Conservation (phyloP, 352 stramenopile species). For the Poterioochromonas sp. region DNA sequence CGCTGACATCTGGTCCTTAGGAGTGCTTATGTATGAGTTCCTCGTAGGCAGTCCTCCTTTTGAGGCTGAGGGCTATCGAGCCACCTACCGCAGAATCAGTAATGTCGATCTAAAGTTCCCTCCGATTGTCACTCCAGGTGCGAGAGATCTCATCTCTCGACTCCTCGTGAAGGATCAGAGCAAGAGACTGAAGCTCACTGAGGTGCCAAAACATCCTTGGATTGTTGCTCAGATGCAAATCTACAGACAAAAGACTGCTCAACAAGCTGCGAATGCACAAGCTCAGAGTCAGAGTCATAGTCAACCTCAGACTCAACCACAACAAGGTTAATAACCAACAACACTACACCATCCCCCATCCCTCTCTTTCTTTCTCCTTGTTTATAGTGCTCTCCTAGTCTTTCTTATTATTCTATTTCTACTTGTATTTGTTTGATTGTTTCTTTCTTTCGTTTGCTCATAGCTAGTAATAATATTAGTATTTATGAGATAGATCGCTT, state of each 20-base stretch:
- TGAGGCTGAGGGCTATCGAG: constrained; percentile 85
- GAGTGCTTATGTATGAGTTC: constrained; percentile 98
- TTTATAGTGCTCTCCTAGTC: too few relatives aligned
- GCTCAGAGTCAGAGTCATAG: too few relatives aligned
- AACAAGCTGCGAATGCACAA: not conserved
- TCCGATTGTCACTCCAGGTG: constrained; percentile 65
- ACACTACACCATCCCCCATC: too few relatives aligned
- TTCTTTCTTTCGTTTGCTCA: too few relatives aligned
- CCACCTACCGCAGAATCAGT: constrained; percentile 93
- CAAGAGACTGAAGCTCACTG: constrained; percentile 77
- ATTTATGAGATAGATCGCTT: too few relatives aligned
- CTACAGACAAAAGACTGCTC: not conserved
- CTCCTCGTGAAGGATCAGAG: constrained; percentile 86
- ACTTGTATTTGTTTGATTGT: too few relatives aligned
- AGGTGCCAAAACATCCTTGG: constrained; percentile 88
- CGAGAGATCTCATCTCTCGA: constrained; percentile 83
- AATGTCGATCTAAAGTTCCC: constrained; percentile 92
- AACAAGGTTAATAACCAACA: too few relatives aligned
- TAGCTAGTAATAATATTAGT: too few relatives aligned
- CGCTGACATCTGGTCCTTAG: constrained; percentile 97
- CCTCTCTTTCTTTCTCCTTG: too few relatives aligned
- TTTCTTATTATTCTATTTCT: too few relatives aligned
- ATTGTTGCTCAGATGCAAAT: constrained; percentile 52
- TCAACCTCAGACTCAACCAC: too few relatives aligned
- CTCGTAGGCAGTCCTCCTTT: constrained; percentile 93